Base-by-base conservation (phyloP, 352 stramenopile species). In the Phytopythium montanum region DNA sequence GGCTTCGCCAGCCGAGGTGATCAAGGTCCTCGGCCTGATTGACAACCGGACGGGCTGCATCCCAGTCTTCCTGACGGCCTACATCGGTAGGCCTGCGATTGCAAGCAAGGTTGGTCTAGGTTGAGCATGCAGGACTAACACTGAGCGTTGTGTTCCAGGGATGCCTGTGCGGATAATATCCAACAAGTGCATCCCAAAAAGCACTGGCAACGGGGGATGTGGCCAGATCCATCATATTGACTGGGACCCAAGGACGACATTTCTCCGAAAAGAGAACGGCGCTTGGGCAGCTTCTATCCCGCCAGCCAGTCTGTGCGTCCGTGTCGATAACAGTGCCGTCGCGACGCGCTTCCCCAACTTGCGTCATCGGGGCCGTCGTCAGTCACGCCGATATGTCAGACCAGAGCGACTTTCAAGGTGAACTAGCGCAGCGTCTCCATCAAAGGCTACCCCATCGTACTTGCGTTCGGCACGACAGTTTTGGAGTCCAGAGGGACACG, bases 381-480 rank as follows among this genome's bases (percentile, higher is more conserved):
- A 13, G 59, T 69, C 1, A 69, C 65, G 66, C 66, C 56, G 9
- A 34, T 34, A 5, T 34, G 9, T 9, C 5, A 34, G 5, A 34
- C 31, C 31, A 34, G 31, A 9, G 31, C 31, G 9, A 34, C 5
- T 9, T 1, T 62, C 31, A 54, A 59, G 18, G 34, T 55, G 57
- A 65, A 50, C 53, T 2, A 39, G 65, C 8, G 31, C 31, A 34
- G 9, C 31, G 9, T 34, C 5, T 58, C 54, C 1, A 66, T 70
- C 25, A 66, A 56, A 23, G 61, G 58, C 12, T 69, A 19, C n/a
- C 66, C 58, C 5, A 23, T 73, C n/a, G 66, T 66, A 5, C 61
- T 59, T 3, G 66, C 66, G 0, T 73, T 73, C 25, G 58, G 66
- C 0, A 66, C 46, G 0, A 73, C 66, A 4, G 58, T 73, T 1